Conservation (phyloP, 768 basidiomycete genomes). For the Phylloporus rhodoxanthus region DNA sequence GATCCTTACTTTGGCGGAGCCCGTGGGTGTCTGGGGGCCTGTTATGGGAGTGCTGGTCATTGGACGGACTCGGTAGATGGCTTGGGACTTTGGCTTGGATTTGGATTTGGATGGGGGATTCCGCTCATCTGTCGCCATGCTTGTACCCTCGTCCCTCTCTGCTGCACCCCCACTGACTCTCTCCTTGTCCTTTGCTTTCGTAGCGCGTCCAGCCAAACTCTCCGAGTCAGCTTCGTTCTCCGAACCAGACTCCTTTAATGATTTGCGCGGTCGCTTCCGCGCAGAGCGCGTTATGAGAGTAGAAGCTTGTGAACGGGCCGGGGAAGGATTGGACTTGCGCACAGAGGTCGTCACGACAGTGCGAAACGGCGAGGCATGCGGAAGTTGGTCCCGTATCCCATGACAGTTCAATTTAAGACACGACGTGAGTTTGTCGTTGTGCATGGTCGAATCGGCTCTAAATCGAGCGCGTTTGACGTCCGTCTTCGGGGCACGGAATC, state of each 20-base stretch:
- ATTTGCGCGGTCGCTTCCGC: constrained; percentile 24
- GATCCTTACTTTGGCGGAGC: constrained; percentile 2
- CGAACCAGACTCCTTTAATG: constrained; percentile 18
- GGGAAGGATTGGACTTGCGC: constrained; percentile 23
- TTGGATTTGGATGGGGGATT: constrained; percentile 9
- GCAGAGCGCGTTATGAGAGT: constrained; percentile 5
- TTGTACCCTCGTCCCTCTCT: neutral
- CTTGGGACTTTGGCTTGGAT: constrained; percentile 10
- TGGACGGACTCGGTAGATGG: constrained; percentile 6
- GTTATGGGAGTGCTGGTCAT: constrained; percentile 7
- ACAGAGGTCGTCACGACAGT: constrained; percentile 7
- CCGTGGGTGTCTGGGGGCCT: neutral
- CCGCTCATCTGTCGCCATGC: constrained; percentile 11
- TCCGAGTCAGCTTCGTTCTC: constrained; percentile 16
- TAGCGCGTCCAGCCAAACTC: constrained; percentile 1
- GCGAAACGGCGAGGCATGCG: constrained; percentile 6
- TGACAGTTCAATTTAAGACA: constrained; percentile 56
- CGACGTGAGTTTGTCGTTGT: constrained; percentile 61
- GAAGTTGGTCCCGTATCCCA: constrained; percentile 29
- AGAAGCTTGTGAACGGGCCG: constrained; percentile 18
- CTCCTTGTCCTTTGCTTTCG: constrained; percentile 7
- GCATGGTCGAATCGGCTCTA: constrained; percentile 62
- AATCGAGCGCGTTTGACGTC: constrained; percentile 73
- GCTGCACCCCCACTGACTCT: neutral
- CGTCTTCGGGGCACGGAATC: constrained; percentile 36